A percentile compares a stretch with the other conserved stretches of the same genome.
These are phyloP conservation scores for Plasmodium sp. DNA, from an alignment of 169 alveolate species.

Conservation along the genomic window DNA sequence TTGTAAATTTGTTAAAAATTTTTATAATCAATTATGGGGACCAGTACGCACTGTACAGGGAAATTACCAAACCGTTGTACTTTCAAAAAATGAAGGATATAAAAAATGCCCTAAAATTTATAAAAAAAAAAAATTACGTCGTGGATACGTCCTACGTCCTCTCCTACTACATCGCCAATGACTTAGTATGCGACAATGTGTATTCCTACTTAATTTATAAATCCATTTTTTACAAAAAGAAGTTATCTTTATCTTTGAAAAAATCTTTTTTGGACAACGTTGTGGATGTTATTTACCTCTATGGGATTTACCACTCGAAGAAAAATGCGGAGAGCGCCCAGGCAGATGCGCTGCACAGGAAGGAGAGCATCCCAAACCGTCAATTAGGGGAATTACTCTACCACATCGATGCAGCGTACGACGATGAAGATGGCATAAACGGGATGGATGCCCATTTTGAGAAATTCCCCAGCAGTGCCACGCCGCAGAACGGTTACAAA, in stretches of 20 bases:
- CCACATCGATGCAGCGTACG: slow-evolving; percentile 1
- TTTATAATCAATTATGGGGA: slow-evolving; percentile 67
- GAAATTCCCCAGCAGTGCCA: neutral
- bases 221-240: slow-evolving; percentile 62
- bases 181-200: slow-evolving; percentile 42
- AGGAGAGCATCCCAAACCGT: neutral
- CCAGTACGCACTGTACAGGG: slow-evolving; percentile 13
- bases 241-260: slow-evolving; percentile 27
- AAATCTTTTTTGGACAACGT: slow-evolving; percentile 26
- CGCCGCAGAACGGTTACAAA: neutral
- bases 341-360: neutral
- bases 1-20: slow-evolving; percentile 38
- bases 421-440: neutral
- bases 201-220: slow-evolving; percentile 51
- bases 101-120: slow-evolving; percentile 7
- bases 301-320: slow-evolving; percentile 3
- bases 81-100: slow-evolving; percentile 52
- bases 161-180: slow-evolving; percentile 28
- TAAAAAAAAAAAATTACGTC: slow-evolving; percentile 27
- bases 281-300: slow-evolving; percentile 31
- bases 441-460: neutral
- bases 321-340: neutral
- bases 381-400: neutral
- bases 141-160: slow-evolving; percentile 49
- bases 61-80: slow-evolving; percentile 42